Evolutionary conservation across 495 filamentous ascomycete genomes (phyloP), one percentile per base, ranked within the genome.

Genomic region (Clohesyomyces aquaticus): DNA sequence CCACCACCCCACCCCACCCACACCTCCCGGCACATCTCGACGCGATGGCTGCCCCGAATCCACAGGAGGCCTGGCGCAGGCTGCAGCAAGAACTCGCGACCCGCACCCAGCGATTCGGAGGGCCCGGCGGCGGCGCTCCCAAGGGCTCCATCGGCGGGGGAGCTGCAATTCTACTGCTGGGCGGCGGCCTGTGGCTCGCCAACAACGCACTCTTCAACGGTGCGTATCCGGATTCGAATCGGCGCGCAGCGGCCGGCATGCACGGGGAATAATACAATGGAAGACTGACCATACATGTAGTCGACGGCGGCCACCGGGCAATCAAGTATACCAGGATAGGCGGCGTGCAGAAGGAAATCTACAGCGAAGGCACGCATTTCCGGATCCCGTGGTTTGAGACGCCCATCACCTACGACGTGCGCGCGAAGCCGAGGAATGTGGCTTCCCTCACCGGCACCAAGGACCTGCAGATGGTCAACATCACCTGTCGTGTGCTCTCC

Each of bases 391-490:
- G 95, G 94, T 86, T 98, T 77, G 95, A 98, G 76, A 96, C 93
- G 4, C 91, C 94, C 41, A 87, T 98, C 72, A 89, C 88, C 69
- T 98, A 98, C 79, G 94, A 98, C 76, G 94, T 98, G 59, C 93
- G 94, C 75, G 94, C 94, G 22, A 96, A 95, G 79, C 94, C 94
- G 69, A 87, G 95, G 71, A 96, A 93, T 74, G 94, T 98, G 62
- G 88, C 94, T 64, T 98, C 94, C 72, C 87, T 98, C 57, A 98
- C 94, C 56, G 94, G 95, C 67, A 98, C 94, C 72, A 98, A 98
- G 79, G 94, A 98, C 77, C 79, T 98, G 75, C 94, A 98, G 83
- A 98, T 98, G 94, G 94, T 98, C 75, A 98, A 98, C 83, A 98
- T 98, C 76, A 98, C 95, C 72, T 98, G 94, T 80, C 95, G 94